A percentile compares a stretch with the other conserved stretches of the same genome.
phyloP scores from a whole-genome alignment of 345 rosid species.

The Gossypium turneri region DNA sequence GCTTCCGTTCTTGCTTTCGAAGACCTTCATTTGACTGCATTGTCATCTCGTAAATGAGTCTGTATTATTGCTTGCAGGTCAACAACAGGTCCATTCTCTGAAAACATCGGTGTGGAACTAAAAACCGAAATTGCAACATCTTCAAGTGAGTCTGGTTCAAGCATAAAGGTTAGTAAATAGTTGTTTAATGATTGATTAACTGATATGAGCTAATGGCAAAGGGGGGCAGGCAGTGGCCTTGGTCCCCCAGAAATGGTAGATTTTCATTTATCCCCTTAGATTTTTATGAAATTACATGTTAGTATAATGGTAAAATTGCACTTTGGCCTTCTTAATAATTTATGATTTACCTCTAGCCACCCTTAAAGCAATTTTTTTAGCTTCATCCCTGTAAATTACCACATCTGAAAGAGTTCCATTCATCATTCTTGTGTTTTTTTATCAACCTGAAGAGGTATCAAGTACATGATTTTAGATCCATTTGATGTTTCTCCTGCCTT shows the following conservation, averaged over 20 bases:
- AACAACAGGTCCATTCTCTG: constrained; percentile 47
- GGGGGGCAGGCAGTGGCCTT: no score
- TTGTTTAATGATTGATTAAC: neutral
- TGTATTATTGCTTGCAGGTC: constrained; percentile 36
- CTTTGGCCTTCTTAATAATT: no score
- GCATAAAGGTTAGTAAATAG: constrained; percentile 42
- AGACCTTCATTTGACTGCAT: neutral
- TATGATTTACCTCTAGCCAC: no score
- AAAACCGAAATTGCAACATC: constrained; percentile 36
- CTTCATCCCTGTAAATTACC: neutral
- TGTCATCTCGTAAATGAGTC: neutral
- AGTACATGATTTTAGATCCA: neutral
- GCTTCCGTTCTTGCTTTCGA: neutral
- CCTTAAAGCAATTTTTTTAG: no score
- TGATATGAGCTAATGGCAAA: neutral
- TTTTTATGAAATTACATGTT: no score
- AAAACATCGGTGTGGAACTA: constrained; percentile 38
- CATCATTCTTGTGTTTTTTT: neutral
- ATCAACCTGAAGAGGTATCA: no score
- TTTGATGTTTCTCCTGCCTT: neutral
- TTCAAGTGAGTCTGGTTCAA: constrained; percentile 40
- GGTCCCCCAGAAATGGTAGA: no score
- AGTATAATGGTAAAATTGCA: no score
- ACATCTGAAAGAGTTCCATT: neutral
- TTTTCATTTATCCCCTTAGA: no score